These are phyloP conservation scores for Arctium minus DNA, from an alignment of 129 eudicot species.

Conservation along the genomic window DNA sequence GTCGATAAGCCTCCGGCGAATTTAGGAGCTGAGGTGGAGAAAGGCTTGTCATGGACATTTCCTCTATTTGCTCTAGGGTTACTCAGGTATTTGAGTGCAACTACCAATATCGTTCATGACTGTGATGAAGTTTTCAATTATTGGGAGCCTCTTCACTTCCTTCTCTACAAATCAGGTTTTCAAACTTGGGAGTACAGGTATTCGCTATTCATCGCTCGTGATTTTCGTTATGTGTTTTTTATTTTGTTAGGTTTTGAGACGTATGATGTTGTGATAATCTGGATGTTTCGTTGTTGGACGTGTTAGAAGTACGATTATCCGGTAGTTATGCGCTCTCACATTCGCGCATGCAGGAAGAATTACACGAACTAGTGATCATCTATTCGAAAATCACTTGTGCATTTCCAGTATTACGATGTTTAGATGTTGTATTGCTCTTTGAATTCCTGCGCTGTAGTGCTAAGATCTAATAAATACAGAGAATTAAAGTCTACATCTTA, in stretches of 20 bases:
- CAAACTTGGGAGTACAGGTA: constrained; percentile 99
- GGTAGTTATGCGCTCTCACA: not conserved
- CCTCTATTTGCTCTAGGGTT: constrained; percentile 69
- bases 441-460: not conserved
- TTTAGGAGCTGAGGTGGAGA: constrained; percentile 38
- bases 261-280: not conserved
- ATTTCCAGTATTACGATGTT: not conserved
- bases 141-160: constrained; percentile 97
- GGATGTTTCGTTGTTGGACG: not conserved
- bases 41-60: constrained; percentile 61
- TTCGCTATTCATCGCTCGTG: not conserved
- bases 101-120: constrained; percentile 86
- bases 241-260: not conserved
- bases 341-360: not conserved
- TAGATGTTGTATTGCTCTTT: not conserved
- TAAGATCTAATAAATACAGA: not conserved
- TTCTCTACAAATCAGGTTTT: constrained; percentile 87
- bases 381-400: not conserved
- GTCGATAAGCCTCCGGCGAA: constrained; percentile 49
- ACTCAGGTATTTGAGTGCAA: constrained; percentile 82
- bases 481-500: not conserved
- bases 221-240: not conserved
- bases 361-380: not conserved
- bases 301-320: not conserved
- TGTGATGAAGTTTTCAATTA: constrained; percentile 98